Evolutionary conservation across 2,329 filamentous ascomycete species (phyloP).

Genomic region (Epichloe bromicola): DNA sequence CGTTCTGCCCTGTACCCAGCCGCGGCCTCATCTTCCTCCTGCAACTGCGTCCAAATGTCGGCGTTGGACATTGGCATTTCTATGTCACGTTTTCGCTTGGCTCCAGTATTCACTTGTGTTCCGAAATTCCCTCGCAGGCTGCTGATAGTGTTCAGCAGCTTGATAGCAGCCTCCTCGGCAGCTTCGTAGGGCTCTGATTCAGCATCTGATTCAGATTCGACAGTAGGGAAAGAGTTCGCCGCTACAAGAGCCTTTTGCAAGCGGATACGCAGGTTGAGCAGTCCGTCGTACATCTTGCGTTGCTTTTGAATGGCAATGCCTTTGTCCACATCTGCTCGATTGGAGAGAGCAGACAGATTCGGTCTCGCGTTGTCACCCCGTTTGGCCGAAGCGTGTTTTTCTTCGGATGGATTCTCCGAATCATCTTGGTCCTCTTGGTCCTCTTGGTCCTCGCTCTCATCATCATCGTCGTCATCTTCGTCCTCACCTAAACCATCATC

Average conservation of each 20-base stretch:
- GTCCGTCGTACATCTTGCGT: slow-evolving; percentile 71
- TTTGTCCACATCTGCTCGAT: slow-evolving; percentile 56
- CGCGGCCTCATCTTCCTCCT: slow-evolving; percentile 47
- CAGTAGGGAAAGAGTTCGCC: slow-evolving; percentile 55
- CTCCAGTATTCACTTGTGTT: slow-evolving; percentile 34
- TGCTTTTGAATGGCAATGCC: slow-evolving; percentile 78
- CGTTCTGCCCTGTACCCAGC: slow-evolving; percentile 52
- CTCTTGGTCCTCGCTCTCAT: slow-evolving; percentile 23
- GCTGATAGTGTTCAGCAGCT: slow-evolving; percentile 72
- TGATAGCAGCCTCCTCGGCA: slow-evolving; percentile 74
- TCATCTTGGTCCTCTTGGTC: slow-evolving; percentile 21
- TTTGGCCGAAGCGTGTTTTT: slow-evolving; percentile 12
- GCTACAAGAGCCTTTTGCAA: slow-evolving; percentile 82
- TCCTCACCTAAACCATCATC: slow-evolving; percentile 22
- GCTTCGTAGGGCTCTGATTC: slow-evolving; percentile 49
- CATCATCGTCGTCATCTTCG: slow-evolving; percentile 23
- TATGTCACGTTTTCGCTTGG: slow-evolving; percentile 48
- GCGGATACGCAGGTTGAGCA: slow-evolving; percentile 83
- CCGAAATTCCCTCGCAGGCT: slow-evolving; percentile 50
- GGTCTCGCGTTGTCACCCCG: slow-evolving; percentile 20
- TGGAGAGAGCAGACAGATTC: slow-evolving; percentile 17
- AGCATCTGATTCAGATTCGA: slow-evolving; percentile 26
- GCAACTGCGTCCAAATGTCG: slow-evolving; percentile 61
- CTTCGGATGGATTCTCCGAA: slow-evolving; percentile 19
- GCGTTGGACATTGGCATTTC: slow-evolving; percentile 44